A percentile compares a stretch with the other conserved stretches of the same genome.
phyloP scores from a whole-genome alignment of 805 yeast genomes.

The Komagataella populi region DNA sequence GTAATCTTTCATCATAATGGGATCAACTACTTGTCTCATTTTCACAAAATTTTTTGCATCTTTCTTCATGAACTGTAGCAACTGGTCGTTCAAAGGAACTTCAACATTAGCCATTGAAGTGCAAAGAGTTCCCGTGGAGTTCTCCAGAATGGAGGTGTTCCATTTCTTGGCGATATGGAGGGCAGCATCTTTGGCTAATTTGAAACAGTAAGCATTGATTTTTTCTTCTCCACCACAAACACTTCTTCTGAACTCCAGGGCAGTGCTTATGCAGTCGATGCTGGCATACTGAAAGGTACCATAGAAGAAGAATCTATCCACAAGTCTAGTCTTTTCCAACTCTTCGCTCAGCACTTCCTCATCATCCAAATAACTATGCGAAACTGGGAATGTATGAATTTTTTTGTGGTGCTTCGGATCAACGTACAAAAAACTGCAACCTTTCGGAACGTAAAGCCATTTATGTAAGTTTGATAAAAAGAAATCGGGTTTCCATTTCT shows the following conservation, averaged over 20 bases:
- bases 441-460: slow-evolving; percentile 49
- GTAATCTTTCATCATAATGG: slow-evolving; percentile 13
- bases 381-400: slow-evolving; percentile 46
- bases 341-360: slow-evolving; percentile 13
- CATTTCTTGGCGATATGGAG: slow-evolving; percentile 22
- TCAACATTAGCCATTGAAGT: slow-evolving; percentile 30
- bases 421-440: slow-evolving; percentile 47
- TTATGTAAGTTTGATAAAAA: slow-evolving; percentile 53
- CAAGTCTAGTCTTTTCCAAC: slow-evolving; percentile 16
- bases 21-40: slow-evolving; percentile 8
- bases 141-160: slow-evolving; percentile 23
- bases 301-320: slow-evolving; percentile 31
- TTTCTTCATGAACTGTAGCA: neutral
- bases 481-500: slow-evolving; percentile 40
- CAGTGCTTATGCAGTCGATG: slow-evolving; percentile 27
- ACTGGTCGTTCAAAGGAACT: slow-evolving; percentile 16
- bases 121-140: slow-evolving; percentile 19
- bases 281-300: slow-evolving; percentile 39
- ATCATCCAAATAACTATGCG: slow-evolving; percentile 29
- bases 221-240: slow-evolving; percentile 47
- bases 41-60: slow-evolving; percentile 2
- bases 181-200: slow-evolving; percentile 30
- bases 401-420: slow-evolving; percentile 31
- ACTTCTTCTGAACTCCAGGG: slow-evolving; percentile 36
- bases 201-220: slow-evolving; percentile 32